Evolutionary conservation across 495 filamentous ascomycete species (phyloP).

Genomic region (Rhizodiscina lignyota): DNA sequence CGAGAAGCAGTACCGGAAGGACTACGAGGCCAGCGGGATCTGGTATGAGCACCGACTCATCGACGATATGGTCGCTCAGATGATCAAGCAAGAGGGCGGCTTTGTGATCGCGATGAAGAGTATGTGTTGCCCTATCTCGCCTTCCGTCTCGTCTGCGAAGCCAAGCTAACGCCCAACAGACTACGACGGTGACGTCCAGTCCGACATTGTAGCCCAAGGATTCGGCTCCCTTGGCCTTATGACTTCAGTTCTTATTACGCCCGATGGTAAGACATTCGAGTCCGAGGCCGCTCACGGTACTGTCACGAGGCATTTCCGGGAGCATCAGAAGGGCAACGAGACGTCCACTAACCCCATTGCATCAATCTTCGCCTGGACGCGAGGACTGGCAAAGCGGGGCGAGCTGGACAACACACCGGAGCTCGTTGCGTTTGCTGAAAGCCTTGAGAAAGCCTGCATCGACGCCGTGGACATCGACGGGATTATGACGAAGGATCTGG

Average conservation of each 20-base stretch:
- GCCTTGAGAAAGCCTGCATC: slow-evolving; percentile 82
- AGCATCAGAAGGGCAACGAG: slow-evolving; percentile 91
- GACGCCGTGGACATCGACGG: slow-evolving; percentile 86
- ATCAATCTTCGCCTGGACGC: slow-evolving; percentile 97
- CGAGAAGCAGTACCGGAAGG: slow-evolving; percentile 67
- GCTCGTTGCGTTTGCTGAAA: slow-evolving; percentile 74
- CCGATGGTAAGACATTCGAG: slow-evolving; percentile 89
- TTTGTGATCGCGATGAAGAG: slow-evolving; percentile 97
- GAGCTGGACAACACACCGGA: slow-evolving; percentile 80
- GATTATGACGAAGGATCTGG: slow-evolving; percentile 98
- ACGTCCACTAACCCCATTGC: slow-evolving; percentile 98
- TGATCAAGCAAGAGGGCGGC: slow-evolving; percentile 94
- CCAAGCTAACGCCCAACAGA: slow-evolving; percentile 25
- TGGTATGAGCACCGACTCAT: slow-evolving; percentile 99
- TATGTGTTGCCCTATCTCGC: slow-evolving; percentile 23
- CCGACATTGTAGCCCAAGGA: slow-evolving; percentile 93
- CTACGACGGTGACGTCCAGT: slow-evolving; percentile 98
- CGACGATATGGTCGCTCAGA: slow-evolving; percentile 99
- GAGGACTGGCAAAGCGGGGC: slow-evolving; percentile 83
- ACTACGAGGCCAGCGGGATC: slow-evolving; percentile 79
- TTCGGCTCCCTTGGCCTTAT: slow-evolving; percentile 96
- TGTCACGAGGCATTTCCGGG: slow-evolving; percentile 94
- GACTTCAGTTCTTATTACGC: slow-evolving; percentile 93
- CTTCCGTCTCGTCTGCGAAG: background rate
- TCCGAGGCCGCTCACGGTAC: slow-evolving; percentile 97